Evolutionary conservation across 108 stramenopile genomes (phyloP).

Genomic region (Aurantiochytrium sp.): DNA sequence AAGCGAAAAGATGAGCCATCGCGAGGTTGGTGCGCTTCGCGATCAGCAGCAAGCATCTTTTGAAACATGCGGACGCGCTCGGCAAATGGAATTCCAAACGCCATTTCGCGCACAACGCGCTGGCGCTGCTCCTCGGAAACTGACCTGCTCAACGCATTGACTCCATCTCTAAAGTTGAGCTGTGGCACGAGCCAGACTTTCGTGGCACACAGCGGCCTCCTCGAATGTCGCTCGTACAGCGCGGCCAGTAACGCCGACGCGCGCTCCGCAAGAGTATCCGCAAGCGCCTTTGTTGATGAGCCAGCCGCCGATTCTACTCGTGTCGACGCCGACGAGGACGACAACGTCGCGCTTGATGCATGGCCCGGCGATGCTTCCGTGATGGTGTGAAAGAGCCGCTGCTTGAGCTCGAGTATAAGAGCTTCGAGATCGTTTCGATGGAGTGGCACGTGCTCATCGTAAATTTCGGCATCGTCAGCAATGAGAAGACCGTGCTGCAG

Average conservation of each 20-base stretch:
- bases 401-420: constrained; percentile 64
- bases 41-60: constrained; percentile 66
- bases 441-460: constrained; percentile 67
- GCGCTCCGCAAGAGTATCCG: neutral
- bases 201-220: constrained; percentile 65
- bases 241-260: constrained; percentile 51
- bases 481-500: constrained; percentile 52
- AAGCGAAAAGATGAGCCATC: constrained; percentile 42
- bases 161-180: neutral
- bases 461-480: constrained; percentile 76
- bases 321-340: too few species aligned
- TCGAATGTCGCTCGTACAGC: constrained; percentile 68
- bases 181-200: constrained; percentile 70
- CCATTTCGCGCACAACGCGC: constrained; percentile 66
- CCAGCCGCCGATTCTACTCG: too few species aligned
- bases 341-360: neutral
- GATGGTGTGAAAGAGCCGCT: constrained; percentile 56
- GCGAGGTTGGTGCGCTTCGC: neutral
- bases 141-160: constrained; percentile 55
- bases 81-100: constrained; percentile 74
- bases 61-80: constrained; percentile 73
- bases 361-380: neutral
- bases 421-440: constrained; percentile 68
- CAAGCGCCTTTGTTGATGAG: too few species aligned
- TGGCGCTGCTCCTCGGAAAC: constrained; percentile 51